phyloP scores from a whole-genome alignment of 1,284 basidiomycete genomes.

The Abortiporus biennis region DNA sequence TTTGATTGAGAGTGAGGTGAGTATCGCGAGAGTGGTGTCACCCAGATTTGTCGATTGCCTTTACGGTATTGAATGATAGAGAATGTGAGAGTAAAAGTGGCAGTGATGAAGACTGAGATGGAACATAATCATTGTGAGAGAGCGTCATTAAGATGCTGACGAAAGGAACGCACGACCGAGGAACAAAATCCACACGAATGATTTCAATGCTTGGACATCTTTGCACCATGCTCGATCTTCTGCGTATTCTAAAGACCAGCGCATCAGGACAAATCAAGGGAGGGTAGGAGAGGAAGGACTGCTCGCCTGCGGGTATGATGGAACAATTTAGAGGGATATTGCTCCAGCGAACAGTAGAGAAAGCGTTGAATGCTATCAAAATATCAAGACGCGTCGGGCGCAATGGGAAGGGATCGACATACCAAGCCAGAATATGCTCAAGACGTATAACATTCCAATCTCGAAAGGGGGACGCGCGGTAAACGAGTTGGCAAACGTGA shows the following conservation, averaged over 20 bases:
- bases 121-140: slow-evolving; percentile 1
- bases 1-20: slow-evolving; percentile 8
- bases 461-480: slow-evolving; percentile 42
- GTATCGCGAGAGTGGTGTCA: slow-evolving; percentile 44
- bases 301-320: slow-evolving; percentile 41
- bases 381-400: neutral
- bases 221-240: slow-evolving; percentile 47
- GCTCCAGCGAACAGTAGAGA: slow-evolving; percentile 52
- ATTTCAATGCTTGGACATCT: slow-evolving; percentile 46
- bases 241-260: slow-evolving; percentile 29
- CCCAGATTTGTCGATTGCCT: slow-evolving; percentile 47
- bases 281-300: too few species aligned
- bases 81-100: slow-evolving; percentile 36
- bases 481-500: slow-evolving; percentile 33
- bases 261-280: neutral
- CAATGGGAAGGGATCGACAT: slow-evolving; percentile 13
- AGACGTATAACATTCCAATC: slow-evolving; percentile 36
- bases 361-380: slow-evolving; percentile 46
- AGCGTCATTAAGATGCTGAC: neutral
- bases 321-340: slow-evolving; percentile 41
- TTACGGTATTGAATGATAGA: slow-evolving; percentile 33
- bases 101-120: slow-evolving; percentile 35
- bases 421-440: slow-evolving; percentile 53
- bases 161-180: slow-evolving; percentile 35
- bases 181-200: slow-evolving; percentile 55